Base-by-base conservation (phyloP, 1,139 yeast genomes). In the Zygosaccharomyces sapae region DNA sequence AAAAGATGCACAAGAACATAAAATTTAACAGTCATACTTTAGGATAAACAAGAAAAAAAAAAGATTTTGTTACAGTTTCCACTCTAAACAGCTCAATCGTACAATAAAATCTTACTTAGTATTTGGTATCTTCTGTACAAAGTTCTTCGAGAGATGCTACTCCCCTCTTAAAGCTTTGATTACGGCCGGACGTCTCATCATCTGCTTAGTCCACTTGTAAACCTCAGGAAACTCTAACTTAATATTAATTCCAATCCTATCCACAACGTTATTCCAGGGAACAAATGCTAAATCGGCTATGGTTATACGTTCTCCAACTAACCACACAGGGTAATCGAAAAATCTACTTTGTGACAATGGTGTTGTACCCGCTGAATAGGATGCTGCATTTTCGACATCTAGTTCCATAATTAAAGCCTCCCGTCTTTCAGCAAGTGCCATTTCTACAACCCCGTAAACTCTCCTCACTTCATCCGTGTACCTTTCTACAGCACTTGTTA, bases 241-340 rank as follows among this genome's bases (percentile, higher is more conserved):
- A 59, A 90, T 77, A 62, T 86, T 87, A 55, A 90, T 87, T 10
- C 96, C 97, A 49, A 90, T 86, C 59, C 96, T 74, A 66, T 87
- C 96, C 43, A 89, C 96, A 19, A 90, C 96, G 62, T 88, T 90
- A 67, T 89, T 90, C 97, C 97, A 90, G 10, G 97, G 95, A 27
- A 89, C 96, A 70, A 89, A 90, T 22, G 92, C 80, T 61, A 90
- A 74, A 67, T 90, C 97, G 3, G 97, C 97, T 43, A 89, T 83
- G 2, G 97, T 86, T 46, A 92, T 84, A 48, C 86, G 72, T 62
- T 88, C 96, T 30, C 96, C 95, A 5, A 89, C 96, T 30, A 90
- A 74, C 97, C 97, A 90, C 33, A 90, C 94, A 1, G 97, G 96
- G 59, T 87, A 86, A 61, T 88, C 96, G 61, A 88, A 87, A 70